Evolutionary conservation across 495 filamentous ascomycete species (phyloP).

Genomic region (Filosporella fistucella): DNA sequence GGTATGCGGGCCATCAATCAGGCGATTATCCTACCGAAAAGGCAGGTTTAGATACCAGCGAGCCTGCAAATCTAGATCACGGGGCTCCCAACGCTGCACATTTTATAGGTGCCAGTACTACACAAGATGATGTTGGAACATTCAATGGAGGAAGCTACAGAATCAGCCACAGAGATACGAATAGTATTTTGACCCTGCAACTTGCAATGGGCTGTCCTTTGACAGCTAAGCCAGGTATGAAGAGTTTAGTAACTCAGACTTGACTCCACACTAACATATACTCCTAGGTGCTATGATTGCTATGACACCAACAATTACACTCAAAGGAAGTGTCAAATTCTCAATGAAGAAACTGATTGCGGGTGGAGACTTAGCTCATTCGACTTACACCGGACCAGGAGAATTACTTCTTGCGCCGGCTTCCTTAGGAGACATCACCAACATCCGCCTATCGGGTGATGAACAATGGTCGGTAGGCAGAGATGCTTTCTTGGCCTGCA

Average conservation of each 20-base stretch:
- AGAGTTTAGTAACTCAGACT: no score
- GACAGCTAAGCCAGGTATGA: conserved; percentile 69
- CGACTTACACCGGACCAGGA: conserved; percentile 84
- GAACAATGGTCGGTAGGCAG: conserved; percentile 78
- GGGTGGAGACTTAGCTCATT: conserved; percentile 74
- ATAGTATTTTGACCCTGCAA: conserved; percentile 85
- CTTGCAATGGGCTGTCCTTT: conserved; percentile 86
- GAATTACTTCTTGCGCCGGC: conserved; percentile 81
- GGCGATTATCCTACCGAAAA: conserved; percentile 22
- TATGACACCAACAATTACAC: conserved; percentile 83
- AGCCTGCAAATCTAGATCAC: conserved; percentile 28
- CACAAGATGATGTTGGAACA: conserved; percentile 78
- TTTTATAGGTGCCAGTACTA: conserved; percentile 56
- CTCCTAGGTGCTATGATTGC: conserved; percentile 77
- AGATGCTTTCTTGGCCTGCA: conserved; percentile 74
- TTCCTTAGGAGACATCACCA: conserved; percentile 81
- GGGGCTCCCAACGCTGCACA: conserved; percentile 47
- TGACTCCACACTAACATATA: no score
- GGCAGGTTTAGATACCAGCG: conserved; percentile 23
- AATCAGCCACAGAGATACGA: conserved; percentile 88
- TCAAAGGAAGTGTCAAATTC: conserved; percentile 78
- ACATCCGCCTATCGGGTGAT: conserved; percentile 61
- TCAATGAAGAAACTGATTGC: conserved; percentile 79
- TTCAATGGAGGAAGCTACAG: conserved; percentile 96
- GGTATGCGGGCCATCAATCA: conserved; percentile 17